Percentiles rank a stretch among this genome's conserved stretches.
These are phyloP conservation scores for Nakaseomyces sp. DNA, from an alignment of 1,139 yeast species.

Conservation along the genomic window DNA sequence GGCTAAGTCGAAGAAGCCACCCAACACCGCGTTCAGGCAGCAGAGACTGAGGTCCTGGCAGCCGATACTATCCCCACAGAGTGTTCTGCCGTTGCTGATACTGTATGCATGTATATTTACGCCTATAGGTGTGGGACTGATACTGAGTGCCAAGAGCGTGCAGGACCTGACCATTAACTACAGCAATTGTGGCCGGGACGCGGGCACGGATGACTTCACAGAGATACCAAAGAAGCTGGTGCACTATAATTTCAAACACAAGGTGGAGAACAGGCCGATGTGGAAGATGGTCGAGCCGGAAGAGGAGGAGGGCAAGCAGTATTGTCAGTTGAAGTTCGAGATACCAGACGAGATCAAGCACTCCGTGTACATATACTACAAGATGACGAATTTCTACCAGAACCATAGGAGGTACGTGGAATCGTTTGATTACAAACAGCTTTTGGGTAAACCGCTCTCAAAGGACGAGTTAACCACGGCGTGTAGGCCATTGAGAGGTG, in stretches of 20 bases:
- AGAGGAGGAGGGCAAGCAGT: conserved; percentile 32
- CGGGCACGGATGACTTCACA: conserved; percentile 33
- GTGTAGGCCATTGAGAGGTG: conserved; percentile 67
- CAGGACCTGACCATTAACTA: conserved; percentile 53
- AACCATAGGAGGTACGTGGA: conserved; percentile 72
- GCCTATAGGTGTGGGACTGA: conserved; percentile 64
- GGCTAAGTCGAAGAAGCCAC: conserved; percentile 46
- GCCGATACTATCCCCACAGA: conserved; percentile 66
- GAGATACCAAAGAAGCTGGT: conserved; percentile 46
- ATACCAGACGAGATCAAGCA: conserved; percentile 51
- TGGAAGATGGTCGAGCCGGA: conserved; percentile 41
- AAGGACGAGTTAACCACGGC: conserved; percentile 38
- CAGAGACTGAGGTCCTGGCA: conserved; percentile 77
- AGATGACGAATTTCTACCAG: conserved; percentile 64
- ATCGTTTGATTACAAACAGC: conserved; percentile 57
- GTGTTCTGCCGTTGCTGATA: conserved; percentile 61
- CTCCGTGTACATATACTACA: conserved; percentile 59
- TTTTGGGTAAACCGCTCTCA: conserved; percentile 52
- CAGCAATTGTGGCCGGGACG: conserved; percentile 43
- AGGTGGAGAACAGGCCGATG: conserved; percentile 37
- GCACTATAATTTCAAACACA: conserved; percentile 43
- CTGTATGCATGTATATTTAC: conserved; percentile 58
- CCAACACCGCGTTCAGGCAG: conserved; percentile 68
- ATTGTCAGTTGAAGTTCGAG: conserved; percentile 51
- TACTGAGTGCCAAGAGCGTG: conserved; percentile 51